Conservation (phyloP, 352 stramenopile genomes). For the Pythium insidiosum region DNA sequence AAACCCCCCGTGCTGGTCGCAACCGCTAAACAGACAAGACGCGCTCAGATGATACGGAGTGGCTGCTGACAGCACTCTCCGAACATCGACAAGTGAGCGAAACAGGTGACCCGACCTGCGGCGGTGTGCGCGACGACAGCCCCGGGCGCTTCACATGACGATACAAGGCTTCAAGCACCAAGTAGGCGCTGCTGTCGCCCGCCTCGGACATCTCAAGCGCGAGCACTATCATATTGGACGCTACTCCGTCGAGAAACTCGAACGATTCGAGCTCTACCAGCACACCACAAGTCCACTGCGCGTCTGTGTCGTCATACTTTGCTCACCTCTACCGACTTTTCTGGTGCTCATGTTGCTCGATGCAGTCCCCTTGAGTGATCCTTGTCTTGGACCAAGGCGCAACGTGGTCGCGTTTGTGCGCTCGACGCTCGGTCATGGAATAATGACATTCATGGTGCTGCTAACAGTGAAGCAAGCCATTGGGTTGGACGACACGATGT, state of each 20-base stretch:
- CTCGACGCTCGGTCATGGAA: slow-evolving; percentile 7
- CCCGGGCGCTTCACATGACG: too few relatives aligned
- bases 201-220: too few relatives aligned
- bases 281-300: not conserved
- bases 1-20: too few relatives aligned
- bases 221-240: slow-evolving; percentile 2
- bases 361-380: slow-evolving; percentile 3
- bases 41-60: too few relatives aligned
- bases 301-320: slow-evolving; percentile 1
- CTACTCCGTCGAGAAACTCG: slow-evolving; percentile 13
- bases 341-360: not conserved
- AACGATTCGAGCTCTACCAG: slow-evolving; percentile 9
- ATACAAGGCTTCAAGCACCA: too few relatives aligned
- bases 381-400: not conserved
- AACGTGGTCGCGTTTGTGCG: not conserved
- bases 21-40: too few relatives aligned
- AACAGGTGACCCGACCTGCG: too few relatives aligned
- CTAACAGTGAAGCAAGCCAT: slow-evolving; percentile 13
- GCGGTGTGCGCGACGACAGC: too few relatives aligned
- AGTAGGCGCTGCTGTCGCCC: too few relatives aligned
- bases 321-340: not conserved
- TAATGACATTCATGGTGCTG: slow-evolving; percentile 5
- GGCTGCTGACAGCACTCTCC: too few relatives aligned
- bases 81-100: too few relatives aligned
- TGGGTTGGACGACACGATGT: slow-evolving; percentile 1